A percentile compares a stretch with the other conserved stretches of the same genome.
phyloP scores from a whole-genome alignment of 108 stramenopile species.

The Skeletonema marinoi region DNA sequence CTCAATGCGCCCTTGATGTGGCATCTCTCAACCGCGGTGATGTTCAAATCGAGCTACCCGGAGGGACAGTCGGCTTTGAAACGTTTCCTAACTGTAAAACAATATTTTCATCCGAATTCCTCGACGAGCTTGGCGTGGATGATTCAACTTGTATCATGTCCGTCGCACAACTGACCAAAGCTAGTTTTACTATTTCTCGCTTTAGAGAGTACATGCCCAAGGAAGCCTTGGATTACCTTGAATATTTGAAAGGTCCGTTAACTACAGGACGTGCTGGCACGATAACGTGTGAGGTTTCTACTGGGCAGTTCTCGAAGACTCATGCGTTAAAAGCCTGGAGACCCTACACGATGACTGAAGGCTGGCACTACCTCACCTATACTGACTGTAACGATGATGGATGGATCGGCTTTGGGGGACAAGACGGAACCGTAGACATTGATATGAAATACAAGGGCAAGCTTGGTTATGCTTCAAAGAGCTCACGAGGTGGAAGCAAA shows the following conservation, averaged over 20 bases:
- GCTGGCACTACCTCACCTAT: neutral
- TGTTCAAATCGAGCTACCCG: neutral
- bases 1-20: neutral
- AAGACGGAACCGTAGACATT: neutral
- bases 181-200: neutral
- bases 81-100: neutral
- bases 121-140: neutral
- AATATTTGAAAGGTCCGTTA: neutral
- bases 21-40: neutral
- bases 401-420: neutral
- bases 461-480: neutral
- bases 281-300: neutral
- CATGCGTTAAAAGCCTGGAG: neutral
- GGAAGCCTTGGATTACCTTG: neutral
- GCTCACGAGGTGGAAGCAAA: neutral
- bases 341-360: neutral
- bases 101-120: neutral
- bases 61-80: neutral
- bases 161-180: neutral
- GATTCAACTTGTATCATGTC: neutral
- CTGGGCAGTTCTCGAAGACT: neutral
- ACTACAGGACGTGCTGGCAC: neutral
- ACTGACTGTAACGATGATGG: neutral
- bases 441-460: neutral
- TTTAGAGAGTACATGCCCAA: neutral